Base-by-base conservation (phyloP, 495 filamentous ascomycete species). In the Aspergillus diversus region DNA sequence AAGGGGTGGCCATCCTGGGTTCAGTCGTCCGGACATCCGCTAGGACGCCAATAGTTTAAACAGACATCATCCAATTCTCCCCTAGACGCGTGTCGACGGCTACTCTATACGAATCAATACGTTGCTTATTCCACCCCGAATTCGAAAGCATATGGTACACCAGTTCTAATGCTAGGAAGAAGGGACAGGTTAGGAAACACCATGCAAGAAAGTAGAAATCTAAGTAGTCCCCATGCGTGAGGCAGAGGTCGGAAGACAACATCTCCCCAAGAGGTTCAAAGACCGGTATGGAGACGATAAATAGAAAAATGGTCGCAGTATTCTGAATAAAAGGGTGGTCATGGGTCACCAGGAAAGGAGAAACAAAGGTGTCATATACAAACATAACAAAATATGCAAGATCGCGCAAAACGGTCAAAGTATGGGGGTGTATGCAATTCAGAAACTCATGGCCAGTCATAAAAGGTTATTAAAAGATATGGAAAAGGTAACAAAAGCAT, bases 131-230 rank as follows among this genome's bases (percentile, higher is more conserved):
- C 66, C 21, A 50, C 17, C 51, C 37, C 16, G 33, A 63, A 31
- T 55, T 56, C 37, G 27, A 60, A 65, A 61, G 64, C 66, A 61
- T 77, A 77, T 69, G 75, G 66, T 77, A 74, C 74, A 78, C 66
- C 63, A 71, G 63, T 66, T 75, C 73, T 73, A 76, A 71, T 59
- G 70, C 63, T 62, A 69, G 50, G 60, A 61, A 27, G 21, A 27
- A 64, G 65, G 55, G 49, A 57, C 53, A 61, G 56, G 42, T 57
- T 65, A 63, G 64, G 53, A 65, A 68, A 61, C 64, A 71, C 64
- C 71, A 60, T 63, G 16, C 48, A 58, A 55, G 50, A 59, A 67
- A 68, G 1, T 58, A 61, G 55, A 68, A 27, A 48, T 61, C 51
- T 60, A 60, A 46, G 34, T 49, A 7, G 27, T n/a, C 47, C 16